Evolutionary conservation across 441 rosid species (phyloP).

Genomic region (Pelargonium myrrhifolium): DNA sequence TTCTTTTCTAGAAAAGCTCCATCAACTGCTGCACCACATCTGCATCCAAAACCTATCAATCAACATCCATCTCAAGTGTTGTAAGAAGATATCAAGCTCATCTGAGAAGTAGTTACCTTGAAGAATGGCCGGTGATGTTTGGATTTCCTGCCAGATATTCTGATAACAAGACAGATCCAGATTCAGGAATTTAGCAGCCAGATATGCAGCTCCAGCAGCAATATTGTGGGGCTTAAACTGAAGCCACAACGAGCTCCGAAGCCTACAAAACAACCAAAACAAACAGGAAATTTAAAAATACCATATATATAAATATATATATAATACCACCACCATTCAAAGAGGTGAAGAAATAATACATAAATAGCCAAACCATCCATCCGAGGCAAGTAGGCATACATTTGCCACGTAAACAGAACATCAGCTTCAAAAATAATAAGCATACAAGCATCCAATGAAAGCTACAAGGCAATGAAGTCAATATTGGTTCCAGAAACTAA

Average conservation of each 20-base stretch:
- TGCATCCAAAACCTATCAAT: slow-evolving; percentile 27
- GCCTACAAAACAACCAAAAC: slow-evolving; percentile 46
- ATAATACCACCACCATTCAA: not conserved
- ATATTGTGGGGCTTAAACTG: slow-evolving; percentile 74
- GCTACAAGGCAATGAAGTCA: slow-evolving; percentile 19
- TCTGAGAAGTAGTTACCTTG: slow-evolving; percentile 36
- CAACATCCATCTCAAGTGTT: not conserved
- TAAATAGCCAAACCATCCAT: slow-evolving; percentile 30
- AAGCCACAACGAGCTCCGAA: slow-evolving; percentile 78
- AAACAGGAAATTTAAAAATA: not conserved
- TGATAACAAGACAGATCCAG: slow-evolving; percentile 49
- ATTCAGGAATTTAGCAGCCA: slow-evolving; percentile 59
- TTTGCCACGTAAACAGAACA: slow-evolving; percentile 20
- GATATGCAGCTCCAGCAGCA: slow-evolving; percentile 80
- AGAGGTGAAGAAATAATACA: slow-evolving; percentile 8
- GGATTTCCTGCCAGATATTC: slow-evolving; percentile 62
- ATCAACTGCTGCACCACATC: slow-evolving; percentile 65
- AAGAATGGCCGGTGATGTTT: slow-evolving; percentile 53
- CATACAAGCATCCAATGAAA: slow-evolving; percentile 11
- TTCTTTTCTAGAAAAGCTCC: slow-evolving; percentile 45
- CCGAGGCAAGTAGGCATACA: slow-evolving; percentile 21
- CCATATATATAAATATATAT: not conserved
- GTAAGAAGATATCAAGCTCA: not conserved
- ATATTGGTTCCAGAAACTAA: slow-evolving; percentile 9
- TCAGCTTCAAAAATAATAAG: slow-evolving; percentile 18